These are phyloP conservation scores for Wallacemonas sp. DNA, from an alignment of 208 protist genomes.

Conservation along the genomic window DNA sequence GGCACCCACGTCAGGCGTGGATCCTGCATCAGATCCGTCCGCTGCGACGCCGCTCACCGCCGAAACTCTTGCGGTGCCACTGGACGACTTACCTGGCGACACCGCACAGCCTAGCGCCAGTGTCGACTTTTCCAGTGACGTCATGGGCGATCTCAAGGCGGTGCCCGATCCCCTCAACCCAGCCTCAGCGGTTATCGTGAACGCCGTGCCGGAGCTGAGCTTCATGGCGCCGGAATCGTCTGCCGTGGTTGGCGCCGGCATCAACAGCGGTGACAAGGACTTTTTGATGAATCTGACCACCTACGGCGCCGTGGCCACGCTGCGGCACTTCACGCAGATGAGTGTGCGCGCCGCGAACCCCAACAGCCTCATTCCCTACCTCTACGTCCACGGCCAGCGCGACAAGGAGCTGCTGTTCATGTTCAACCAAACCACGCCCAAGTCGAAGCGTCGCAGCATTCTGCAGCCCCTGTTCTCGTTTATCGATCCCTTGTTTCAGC, in stretches of 20 bases:
- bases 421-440: conserved; percentile 32
- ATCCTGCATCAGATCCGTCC: too few species aligned
- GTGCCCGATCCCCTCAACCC: conserved; percentile 2
- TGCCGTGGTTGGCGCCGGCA: neutral
- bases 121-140: neutral
- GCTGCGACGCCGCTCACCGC: too few species aligned
- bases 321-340: conserved; percentile 57
- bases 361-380: conserved; percentile 49
- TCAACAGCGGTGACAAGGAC: conserved; percentile 2
- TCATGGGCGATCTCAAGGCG: neutral
- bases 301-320: conserved; percentile 33
- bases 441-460: neutral
- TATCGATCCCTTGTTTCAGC: conserved; percentile 5
- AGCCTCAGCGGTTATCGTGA: neutral
- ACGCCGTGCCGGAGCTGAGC: neutral
- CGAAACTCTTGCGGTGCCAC: too few species aligned
- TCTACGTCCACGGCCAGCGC: conserved; percentile 41
- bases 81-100: too few species aligned
- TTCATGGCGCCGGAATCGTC: neutral
- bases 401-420: conserved; percentile 45
- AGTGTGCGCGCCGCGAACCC: conserved; percentile 44
- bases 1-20: too few species aligned
- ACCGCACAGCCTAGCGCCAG: neutral
- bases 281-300: neutral
- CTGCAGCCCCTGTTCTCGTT: conserved; percentile 1